Base-by-base conservation (phyloP, 495 filamentous ascomycete species). In the Haplographium delicatum region DNA sequence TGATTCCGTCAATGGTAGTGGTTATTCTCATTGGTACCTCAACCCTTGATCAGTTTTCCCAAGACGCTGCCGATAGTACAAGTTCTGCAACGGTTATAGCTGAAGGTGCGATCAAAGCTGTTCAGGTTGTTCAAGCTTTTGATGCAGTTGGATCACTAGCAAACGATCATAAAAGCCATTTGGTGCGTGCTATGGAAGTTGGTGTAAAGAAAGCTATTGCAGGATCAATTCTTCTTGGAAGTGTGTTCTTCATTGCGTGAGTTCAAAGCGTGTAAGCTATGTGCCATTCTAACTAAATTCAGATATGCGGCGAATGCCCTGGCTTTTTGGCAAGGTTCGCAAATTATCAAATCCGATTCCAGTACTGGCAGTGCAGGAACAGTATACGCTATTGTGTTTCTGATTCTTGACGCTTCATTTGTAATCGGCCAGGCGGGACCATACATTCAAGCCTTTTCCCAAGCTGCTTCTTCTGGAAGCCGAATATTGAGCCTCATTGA, bases 311-410 rank as follows among this genome's bases (percentile, higher is more conserved):
- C 78, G 2, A 83, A 83, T 56, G 82, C 75, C 31, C 63, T 86
- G 15, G 82, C 82, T 1, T 85, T 83, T 50, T 86, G 79, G 80
- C 75, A 85, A 56, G 83, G 81, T 15, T 76, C 74, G 51, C 64
- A 62, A 30, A 67, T 68, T 13, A 72, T 84, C 44, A 77, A 75
- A 16, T 59, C 72, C 45, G 76, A 78, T 19, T 59, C 70, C 20
- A 65, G 70, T 8, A 68, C 77, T 22, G 65, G 65, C 5, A 26
- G 51, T 28, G 62, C 60, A 4, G 82, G 83, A 34, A 66, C 78
- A 37, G 74, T 72, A 6, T 86, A 81, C 58, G 83, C 82, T 0
- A 80, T 84, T 28, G 81, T 84, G 16, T 84, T 84, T 53, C 66
- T 86, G 40, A 68, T 84, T 24, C 68, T 86, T 22, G 82, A 84